Evolutionary conservation across 2,329 filamentous ascomycete species (phyloP), one percentile per base, ranked within the genome.

Genomic region (Ascochyta pisi): DNA sequence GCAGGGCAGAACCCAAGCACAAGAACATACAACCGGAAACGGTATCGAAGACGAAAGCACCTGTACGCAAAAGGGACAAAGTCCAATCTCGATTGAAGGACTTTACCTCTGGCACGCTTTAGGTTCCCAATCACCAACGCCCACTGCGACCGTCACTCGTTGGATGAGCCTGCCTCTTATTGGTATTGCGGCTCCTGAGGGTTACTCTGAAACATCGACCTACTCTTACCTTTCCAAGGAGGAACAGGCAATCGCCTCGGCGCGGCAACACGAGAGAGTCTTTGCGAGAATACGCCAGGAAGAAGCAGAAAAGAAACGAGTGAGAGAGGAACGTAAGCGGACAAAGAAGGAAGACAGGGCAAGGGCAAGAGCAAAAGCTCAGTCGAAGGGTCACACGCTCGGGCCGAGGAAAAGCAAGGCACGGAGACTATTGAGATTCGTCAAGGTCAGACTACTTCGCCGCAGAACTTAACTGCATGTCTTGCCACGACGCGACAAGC

Each of bases 91-190:
- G 38, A 39, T 29, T 47, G 27, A 43, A 15, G 5, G 29, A 3
- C 9, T 22, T 56, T 12, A n/a, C 26, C 24, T 29, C 33, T 5
- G n/a, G 29, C 15, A 51, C 12, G 16, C 7, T 24, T 6, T 56
- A 42, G 27, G 6, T 6, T 15, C 3, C 23, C n/a, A 5, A 34
- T n/a, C 27, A 7, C 5, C 4, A 22, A 23, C 37, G 8, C 22
- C 10, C 15, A 37, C 46, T 12, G 42, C 35, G 23, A 35, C 15
- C 13, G 9, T 15, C 33, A 23, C 15, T 26, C 16, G 40, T 26
- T 39, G 50, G 26, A 56, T 51, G 47, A 56, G 53, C 38, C 8
- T 56, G 19, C 35, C 53, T 33, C 38, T 29, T 19, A 39, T 56
- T 34, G 42, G 47, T 19, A 39, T 51, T 16, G 41, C 45, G 29